Percentiles rank a stretch among this genome's conserved stretches.
phyloP scores from a whole-genome alignment of 441 rosid genomes.

The Eutrema salsugineum region DNA sequence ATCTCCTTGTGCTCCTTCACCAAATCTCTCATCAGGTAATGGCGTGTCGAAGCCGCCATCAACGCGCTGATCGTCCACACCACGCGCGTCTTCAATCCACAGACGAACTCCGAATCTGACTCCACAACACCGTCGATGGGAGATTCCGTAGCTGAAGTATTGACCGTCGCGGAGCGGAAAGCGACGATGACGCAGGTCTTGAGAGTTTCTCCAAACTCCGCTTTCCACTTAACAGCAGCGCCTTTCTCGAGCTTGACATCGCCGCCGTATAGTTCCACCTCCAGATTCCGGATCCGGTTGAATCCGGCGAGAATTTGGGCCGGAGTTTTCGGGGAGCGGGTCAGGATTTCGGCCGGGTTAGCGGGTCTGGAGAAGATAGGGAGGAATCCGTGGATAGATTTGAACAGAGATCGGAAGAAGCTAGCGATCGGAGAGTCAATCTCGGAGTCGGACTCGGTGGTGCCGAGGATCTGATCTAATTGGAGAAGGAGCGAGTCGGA shows the following conservation, averaged over 20 bases:
- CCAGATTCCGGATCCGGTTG: slow-evolving; percentile 42
- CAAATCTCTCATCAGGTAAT: slow-evolving; percentile 42
- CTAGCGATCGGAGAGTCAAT: slow-evolving; percentile 29
- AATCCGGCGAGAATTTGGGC: slow-evolving; percentile 48
- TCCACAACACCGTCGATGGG: slow-evolving; percentile 5
- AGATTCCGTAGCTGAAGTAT: slow-evolving; percentile 3
- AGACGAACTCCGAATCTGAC: slow-evolving; percentile 27
- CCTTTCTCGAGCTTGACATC: slow-evolving; percentile 50
- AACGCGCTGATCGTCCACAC: slow-evolving; percentile 71
- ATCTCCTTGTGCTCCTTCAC: slow-evolving; percentile 45
- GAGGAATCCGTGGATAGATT: slow-evolving; percentile 40
- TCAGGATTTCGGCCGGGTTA: not conserved
- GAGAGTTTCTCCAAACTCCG: slow-evolving; percentile 51
- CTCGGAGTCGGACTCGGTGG: slow-evolving; percentile 35
- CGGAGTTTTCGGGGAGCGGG: slow-evolving; percentile 40
- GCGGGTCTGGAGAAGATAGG: slow-evolving; percentile 17
- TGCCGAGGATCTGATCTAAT: slow-evolving; percentile 57
- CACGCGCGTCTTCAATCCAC: slow-evolving; percentile 55
- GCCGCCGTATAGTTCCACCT: slow-evolving; percentile 51
- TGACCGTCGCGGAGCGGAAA: slow-evolving; percentile 28
- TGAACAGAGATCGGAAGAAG: slow-evolving; percentile 37
- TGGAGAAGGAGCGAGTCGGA: slow-evolving; percentile 51
- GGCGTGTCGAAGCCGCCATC: slow-evolving; percentile 69
- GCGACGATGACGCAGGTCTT: slow-evolving; percentile 54
- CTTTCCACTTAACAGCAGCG: slow-evolving; percentile 47